Evolutionary conservation across 164 flowering plant species (phyloP).

Genomic region (Piper longum): DNA sequence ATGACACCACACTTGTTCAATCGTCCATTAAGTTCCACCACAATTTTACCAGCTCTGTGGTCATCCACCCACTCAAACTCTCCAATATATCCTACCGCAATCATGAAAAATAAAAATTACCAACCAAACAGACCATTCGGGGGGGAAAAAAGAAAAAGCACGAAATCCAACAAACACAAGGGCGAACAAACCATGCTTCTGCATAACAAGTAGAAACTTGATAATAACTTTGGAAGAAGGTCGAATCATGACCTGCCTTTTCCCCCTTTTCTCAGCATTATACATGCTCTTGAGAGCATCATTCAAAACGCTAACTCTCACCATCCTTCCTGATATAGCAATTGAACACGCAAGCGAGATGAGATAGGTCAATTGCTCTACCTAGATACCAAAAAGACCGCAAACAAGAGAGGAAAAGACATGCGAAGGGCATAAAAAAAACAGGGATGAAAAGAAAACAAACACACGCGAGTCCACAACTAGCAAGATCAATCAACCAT

Average conservation of each 20-base stretch:
- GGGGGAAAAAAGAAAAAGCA: neutral
- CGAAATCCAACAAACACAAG: no score
- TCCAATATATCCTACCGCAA: slow-evolving; percentile 15
- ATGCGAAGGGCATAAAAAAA: no score
- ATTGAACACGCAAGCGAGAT: no score
- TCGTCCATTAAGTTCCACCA: slow-evolving; percentile 19
- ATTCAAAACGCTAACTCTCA: slow-evolving; percentile 14
- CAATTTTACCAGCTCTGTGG: slow-evolving; percentile 18
- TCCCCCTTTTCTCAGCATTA: slow-evolving; percentile 12
- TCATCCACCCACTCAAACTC: slow-evolving; percentile 23
- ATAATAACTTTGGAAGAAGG: slow-evolving; percentile 22
- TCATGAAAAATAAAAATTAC: neutral
- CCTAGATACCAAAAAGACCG: no score
- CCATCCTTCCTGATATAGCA: slow-evolving; percentile 5
- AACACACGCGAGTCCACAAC: no score
- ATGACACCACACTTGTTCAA: slow-evolving; percentile 17
- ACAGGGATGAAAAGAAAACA: no score
- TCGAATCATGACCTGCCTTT: slow-evolving; percentile 3
- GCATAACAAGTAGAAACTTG: slow-evolving; percentile 22
- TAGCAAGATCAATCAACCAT: no score
- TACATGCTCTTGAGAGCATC: slow-evolving; percentile 25
- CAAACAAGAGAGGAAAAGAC: no score
- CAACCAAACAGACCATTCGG: neutral
- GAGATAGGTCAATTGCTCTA: no score
- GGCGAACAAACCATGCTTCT: slow-evolving; percentile 23